phyloP scores from a whole-genome alignment of 2,329 filamentous ascomycete genomes.

The Emergomyces pasteurianus region DNA sequence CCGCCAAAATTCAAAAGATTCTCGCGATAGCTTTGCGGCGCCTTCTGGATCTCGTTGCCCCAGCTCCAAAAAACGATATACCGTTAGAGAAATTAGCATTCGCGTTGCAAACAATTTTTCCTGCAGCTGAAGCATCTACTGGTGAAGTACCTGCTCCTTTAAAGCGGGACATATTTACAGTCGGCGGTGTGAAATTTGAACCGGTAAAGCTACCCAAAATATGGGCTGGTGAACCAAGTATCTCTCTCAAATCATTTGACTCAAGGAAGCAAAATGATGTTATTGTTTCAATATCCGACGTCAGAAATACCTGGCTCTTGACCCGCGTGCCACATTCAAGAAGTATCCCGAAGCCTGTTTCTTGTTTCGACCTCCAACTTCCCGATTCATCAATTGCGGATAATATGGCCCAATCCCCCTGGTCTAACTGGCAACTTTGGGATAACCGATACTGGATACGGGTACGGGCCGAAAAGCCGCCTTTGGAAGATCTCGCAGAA shows the following conservation, averaged over 20 bases:
- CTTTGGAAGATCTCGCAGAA: neutral
- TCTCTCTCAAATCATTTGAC: neutral
- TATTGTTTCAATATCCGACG: neutral
- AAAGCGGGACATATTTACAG: slow-evolving; percentile 35
- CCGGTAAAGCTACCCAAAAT: slow-evolving; percentile 16
- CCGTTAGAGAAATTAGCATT: slow-evolving; percentile 25
- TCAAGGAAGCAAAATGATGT: neutral
- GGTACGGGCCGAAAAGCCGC: slow-evolving; percentile 22
- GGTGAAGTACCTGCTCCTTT: slow-evolving; percentile 5
- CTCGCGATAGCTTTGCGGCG: slow-evolving; percentile 37
- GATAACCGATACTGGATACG: slow-evolving; percentile 47
- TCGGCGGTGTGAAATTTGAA: slow-evolving; percentile 39
- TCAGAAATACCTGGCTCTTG: slow-evolving; percentile 25
- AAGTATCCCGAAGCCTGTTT: slow-evolving; percentile 9
- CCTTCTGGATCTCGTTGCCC: slow-evolving; percentile 39
- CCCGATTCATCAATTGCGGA: slow-evolving; percentile 5
- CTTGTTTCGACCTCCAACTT: slow-evolving; percentile 13
- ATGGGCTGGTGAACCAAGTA: neutral
- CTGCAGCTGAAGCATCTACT: neutral
- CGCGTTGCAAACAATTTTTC: neutral
- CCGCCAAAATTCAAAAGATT: slow-evolving; percentile 9
- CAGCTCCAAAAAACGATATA: slow-evolving; percentile 30
- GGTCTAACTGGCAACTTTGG: slow-evolving; percentile 36
- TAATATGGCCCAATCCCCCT: slow-evolving; percentile 10
- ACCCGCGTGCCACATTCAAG: slow-evolving; percentile 27